These are phyloP conservation scores for Xylaria acuta DNA, from an alignment of 495 filamentous ascomycete species.

Conservation along the genomic window DNA sequence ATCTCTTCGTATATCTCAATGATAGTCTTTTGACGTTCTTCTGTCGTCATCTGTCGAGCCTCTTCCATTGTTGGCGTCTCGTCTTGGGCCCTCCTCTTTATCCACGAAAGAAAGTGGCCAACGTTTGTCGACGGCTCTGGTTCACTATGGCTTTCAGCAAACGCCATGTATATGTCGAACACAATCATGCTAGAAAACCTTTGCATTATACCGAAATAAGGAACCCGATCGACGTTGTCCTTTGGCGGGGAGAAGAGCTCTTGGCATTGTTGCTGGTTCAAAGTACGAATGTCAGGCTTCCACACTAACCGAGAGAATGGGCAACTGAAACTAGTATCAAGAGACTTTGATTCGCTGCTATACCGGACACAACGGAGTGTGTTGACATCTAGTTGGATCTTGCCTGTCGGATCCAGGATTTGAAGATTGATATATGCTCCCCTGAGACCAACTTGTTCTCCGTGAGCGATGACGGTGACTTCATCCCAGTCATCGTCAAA, in stretches of 20 bases:
- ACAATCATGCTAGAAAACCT: constrained; percentile 6
- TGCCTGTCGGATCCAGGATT: constrained; percentile 7
- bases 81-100: constrained; percentile 5
- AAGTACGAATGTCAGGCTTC: constrained; percentile 31
- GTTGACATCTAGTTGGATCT: constrained; percentile 20
- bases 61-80: neutral
- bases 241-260: constrained; percentile 24
- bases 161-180: constrained; percentile 3
- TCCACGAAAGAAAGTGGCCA: constrained; percentile 26
- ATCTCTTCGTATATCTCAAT: neutral
- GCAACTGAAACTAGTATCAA: neutral
- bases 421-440: constrained; percentile 21
- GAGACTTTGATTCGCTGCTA: neutral
- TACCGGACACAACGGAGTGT: constrained; percentile 19
- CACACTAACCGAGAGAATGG: constrained; percentile 27
- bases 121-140: neutral
- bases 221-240: constrained; percentile 18
- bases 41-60: neutral
- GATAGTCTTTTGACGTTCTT: neutral
- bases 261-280: constrained; percentile 12
- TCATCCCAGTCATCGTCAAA: neutral
- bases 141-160: neutral
- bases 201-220: neutral
- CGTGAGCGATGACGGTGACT: constrained; percentile 12
- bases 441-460: constrained; percentile 17